These are phyloP conservation scores for Pyrus bretschneideri DNA, from an alignment of 306 rosid species.

Conservation along the genomic window DNA sequence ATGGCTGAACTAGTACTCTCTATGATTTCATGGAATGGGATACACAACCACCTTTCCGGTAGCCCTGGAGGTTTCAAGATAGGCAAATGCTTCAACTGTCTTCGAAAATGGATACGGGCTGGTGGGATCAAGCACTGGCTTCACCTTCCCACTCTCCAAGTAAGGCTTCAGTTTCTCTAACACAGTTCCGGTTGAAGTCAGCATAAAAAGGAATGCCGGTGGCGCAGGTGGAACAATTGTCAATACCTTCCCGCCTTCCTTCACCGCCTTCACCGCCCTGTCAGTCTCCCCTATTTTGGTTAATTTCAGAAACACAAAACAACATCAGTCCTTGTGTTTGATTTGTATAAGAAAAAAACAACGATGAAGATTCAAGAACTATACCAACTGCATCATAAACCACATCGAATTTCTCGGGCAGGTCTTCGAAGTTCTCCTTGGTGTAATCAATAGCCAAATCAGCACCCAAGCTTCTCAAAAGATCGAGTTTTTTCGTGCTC, in stretches of 20 bases:
- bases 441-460: conserved; percentile 60
- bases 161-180: conserved; percentile 56
- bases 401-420: conserved; percentile 57
- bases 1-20: background rate
- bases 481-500: conserved; percentile 49
- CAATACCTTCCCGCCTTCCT: background rate
- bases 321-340: background rate
- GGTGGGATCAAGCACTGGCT: conserved; percentile 63
- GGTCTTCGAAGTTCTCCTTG: conserved; percentile 45
- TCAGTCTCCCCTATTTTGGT: background rate
- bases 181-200: conserved; percentile 12
- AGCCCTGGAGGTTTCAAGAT: conserved; percentile 48
- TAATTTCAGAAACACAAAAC: background rate
- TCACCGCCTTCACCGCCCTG: background rate
- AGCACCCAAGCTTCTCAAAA: conserved; percentile 51
- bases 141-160: conserved; percentile 64
- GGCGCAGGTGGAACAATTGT: background rate
- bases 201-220: background rate
- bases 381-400: conserved; percentile 62
- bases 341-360: no score
- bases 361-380: background rate
- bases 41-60: conserved; percentile 51
- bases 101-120: conserved; percentile 54
- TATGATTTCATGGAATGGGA: conserved; percentile 40
- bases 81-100: conserved; percentile 44